Conservation (phyloP, 257 asterid genomes). For the Galeopsis tetrahit region DNA sequence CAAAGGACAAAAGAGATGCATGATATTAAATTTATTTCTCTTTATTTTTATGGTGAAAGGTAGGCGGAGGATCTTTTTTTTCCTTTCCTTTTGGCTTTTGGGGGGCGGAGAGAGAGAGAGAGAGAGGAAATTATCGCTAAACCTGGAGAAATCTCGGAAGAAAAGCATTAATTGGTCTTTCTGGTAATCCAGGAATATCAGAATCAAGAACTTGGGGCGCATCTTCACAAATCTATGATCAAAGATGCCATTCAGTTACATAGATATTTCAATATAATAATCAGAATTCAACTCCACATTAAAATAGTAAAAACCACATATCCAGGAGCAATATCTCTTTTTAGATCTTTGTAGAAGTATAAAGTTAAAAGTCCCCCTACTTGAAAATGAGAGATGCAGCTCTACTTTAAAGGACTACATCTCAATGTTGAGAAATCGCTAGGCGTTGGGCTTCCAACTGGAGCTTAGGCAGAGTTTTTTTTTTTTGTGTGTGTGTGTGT, state of each 20-base stretch:
- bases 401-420: background rate
- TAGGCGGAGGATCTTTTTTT: background rate
- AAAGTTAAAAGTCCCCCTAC: background rate
- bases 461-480: background rate
- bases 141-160: conserved; percentile 93
- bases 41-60: conserved; percentile 10
- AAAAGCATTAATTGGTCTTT: conserved; percentile 84
- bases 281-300: background rate
- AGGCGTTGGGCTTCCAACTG: background rate
- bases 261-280: background rate
- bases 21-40: background rate
- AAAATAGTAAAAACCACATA: conserved; percentile 3
- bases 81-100: background rate
- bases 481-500: background rate
- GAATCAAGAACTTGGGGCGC: conserved; percentile 87
- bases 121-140: conserved; percentile 1
- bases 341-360: conserved; percentile 1
- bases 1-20: conserved; percentile 5
- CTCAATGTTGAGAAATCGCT: background rate
- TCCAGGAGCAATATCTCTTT: background rate
- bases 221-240: conserved; percentile 80
- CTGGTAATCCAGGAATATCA: conserved; percentile 80
- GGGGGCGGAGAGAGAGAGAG: background rate
- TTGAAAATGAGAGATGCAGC: conserved; percentile 6
- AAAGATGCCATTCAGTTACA: conserved; percentile 8